Percentiles rank a stretch among this genome's conserved stretches.
phyloP scores from a whole-genome alignment of 2,329 filamentous ascomycete species.

The Ramichloridium luteum region DNA sequence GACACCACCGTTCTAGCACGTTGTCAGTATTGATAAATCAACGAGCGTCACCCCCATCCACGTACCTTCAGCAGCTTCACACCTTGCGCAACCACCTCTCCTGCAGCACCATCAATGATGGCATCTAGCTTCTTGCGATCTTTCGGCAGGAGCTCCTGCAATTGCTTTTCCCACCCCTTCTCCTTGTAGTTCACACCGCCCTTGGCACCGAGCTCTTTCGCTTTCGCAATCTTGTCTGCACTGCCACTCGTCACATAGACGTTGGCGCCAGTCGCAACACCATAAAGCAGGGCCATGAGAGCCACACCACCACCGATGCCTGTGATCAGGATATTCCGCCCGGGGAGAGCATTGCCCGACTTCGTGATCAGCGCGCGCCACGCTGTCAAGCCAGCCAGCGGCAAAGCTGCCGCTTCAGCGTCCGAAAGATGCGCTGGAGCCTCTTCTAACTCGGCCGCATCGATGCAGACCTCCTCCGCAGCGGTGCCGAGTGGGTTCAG shows the following conservation, averaged over 20 bases:
- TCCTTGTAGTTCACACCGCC: slow-evolving; percentile 77
- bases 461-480: slow-evolving; percentile 59
- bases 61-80: slow-evolving; percentile 53
- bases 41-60: background rate
- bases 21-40: slow-evolving; percentile 7
- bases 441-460: slow-evolving; percentile 60
- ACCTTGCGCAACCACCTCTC: slow-evolving; percentile 62
- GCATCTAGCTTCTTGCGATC: slow-evolving; percentile 63
- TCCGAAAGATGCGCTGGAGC: slow-evolving; percentile 60
- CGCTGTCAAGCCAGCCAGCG: slow-evolving; percentile 73
- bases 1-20: slow-evolving; percentile 54
- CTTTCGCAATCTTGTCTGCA: slow-evolving; percentile 61
- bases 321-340: slow-evolving; percentile 70
- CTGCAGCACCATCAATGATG: slow-evolving; percentile 83
- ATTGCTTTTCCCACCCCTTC: slow-evolving; percentile 66
- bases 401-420: slow-evolving; percentile 70
- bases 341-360: slow-evolving; percentile 48
- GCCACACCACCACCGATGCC: slow-evolving; percentile 91
- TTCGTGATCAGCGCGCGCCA: slow-evolving; percentile 82
- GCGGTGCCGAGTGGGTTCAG: slow-evolving; percentile 55
- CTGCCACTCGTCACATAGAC: slow-evolving; percentile 74
- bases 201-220: slow-evolving; percentile 58
- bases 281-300: slow-evolving; percentile 69
- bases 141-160: slow-evolving; percentile 48
- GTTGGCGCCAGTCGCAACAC: slow-evolving; percentile 57